Percentiles rank a stretch among this genome's conserved stretches.
Evolutionary conservation across 345 rosid genomes (phyloP).

Genomic region (Syzygium jambos): DNA sequence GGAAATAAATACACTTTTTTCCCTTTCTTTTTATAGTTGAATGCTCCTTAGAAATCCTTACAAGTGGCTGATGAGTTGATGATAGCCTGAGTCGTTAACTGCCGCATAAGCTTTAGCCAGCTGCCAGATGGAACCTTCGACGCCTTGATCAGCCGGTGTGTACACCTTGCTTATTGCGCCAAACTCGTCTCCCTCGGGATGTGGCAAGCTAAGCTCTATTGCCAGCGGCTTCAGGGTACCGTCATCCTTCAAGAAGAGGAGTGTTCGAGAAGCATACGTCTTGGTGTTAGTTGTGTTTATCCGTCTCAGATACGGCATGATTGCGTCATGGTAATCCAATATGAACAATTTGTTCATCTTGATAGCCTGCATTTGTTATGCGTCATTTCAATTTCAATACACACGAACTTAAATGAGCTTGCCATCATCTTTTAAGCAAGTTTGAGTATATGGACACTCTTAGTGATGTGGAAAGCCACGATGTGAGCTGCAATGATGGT

Average conservation of each 20-base stretch:
- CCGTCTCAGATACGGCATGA: constrained; percentile 12
- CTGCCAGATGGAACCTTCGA: constrained; percentile 10
- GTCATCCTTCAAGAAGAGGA: constrained; percentile 12
- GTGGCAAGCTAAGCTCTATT: constrained; percentile 16
- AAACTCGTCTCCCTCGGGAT: constrained; percentile 10
- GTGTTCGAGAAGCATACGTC: constrained; percentile 12
- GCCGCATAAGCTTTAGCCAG: constrained; percentile 27
- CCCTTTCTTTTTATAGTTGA: neutral
- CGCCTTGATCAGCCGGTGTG: constrained; percentile 12
- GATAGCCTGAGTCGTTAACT: constrained; percentile 20
- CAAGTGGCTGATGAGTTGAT: constrained; percentile 30
- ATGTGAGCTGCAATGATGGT: neutral
- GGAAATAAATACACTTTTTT: neutral
- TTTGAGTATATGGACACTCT: neutral
- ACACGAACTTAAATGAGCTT: neutral
- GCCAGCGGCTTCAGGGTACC: constrained; percentile 16
- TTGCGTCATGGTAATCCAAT: constrained; percentile 15
- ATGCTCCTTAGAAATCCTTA: neutral
- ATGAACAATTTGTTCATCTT: constrained; percentile 12
- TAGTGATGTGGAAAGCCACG: neutral
- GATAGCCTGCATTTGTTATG: constrained; percentile 4
- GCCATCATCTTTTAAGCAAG: neutral
- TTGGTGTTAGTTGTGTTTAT: constrained; percentile 6
- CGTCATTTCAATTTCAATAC: neutral
- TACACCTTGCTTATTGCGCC: constrained; percentile 13